Evolutionary conservation across 1,284 basidiomycete genomes (phyloP).

Genomic region (Coniferiporia weirii): DNA sequence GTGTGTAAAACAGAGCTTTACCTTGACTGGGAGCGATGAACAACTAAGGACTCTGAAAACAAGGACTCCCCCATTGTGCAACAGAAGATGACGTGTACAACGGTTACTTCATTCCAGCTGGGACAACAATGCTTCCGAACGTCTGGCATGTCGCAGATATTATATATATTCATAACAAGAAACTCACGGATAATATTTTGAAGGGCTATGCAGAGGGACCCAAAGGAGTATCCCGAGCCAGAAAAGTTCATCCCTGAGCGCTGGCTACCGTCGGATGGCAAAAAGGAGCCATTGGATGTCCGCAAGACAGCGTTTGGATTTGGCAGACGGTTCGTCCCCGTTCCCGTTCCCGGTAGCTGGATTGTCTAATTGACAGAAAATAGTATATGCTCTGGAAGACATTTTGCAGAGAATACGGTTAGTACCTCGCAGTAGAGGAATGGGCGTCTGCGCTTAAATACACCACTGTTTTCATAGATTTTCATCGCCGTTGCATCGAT

Average conservation of each 20-base stretch:
- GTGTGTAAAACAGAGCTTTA: background rate
- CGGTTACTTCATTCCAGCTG: slow-evolving; percentile 20
- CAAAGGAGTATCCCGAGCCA: slow-evolving; percentile 23
- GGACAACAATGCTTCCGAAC: slow-evolving; percentile 18
- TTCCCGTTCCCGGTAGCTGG: too few relatives aligned
- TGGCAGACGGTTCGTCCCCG: too few relatives aligned
- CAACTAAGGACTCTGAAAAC: too few relatives aligned
- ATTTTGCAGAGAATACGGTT: too few relatives aligned
- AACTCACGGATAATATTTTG: background rate
- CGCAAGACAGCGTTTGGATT: background rate
- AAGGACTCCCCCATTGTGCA: slow-evolving; percentile 17
- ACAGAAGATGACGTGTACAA: slow-evolving; percentile 20
- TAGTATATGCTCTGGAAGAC: too few relatives aligned
- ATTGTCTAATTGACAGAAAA: too few relatives aligned
- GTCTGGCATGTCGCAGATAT: slow-evolving; percentile 8
- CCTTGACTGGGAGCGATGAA: background rate
- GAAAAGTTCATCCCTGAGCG: slow-evolving; percentile 25
- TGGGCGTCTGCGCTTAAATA: background rate
- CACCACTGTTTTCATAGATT: background rate
- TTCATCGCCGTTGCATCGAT: slow-evolving; percentile 10
- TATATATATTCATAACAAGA: background rate
- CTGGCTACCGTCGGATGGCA: slow-evolving; percentile 14
- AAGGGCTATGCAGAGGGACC: slow-evolving; percentile 25
- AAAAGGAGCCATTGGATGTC: background rate
- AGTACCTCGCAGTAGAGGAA: background rate